Base-by-base conservation (phyloP, 176 grass and related monocot genomes). In the Melocanna baccifera region DNA sequence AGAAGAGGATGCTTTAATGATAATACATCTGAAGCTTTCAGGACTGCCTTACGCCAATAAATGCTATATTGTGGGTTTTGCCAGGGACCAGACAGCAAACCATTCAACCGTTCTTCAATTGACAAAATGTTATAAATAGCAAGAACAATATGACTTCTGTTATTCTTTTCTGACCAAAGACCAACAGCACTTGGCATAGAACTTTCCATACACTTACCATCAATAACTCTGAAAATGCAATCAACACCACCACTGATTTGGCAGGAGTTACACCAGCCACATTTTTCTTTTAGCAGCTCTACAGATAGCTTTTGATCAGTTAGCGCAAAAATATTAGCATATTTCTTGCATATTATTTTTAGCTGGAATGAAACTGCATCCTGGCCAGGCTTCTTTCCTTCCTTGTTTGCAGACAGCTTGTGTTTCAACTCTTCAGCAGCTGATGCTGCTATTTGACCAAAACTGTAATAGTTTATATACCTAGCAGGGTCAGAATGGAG, bases 261-360 rank as follows among this genome's bases (percentile, higher is more conserved):
- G 67, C 97, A 99, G 63, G 89, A 91, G 67, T 92, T 78, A 73
- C 97, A 96, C 97, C 97, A 99, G 59, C 97, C 97, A 86, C 97
- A 99, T 85, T 91, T 99, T 86, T 99, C 97, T 73, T 94, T 99
- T 82, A 89, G 88, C 30, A 91, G 45, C 26, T 89, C 91, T 9
- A 87, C 75, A 53, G 93, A 93, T 69, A 94, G 71, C 61, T 92
- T 92, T 84, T 86, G 88, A 84, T 91, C 89, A 62, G 77, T 90
- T 42, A 89, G 84, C 50, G 66, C 89, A 88, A 89, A 92, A 84
- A 91, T 63, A 71, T 77, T 90, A 68, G 85, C 75, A 73, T 87
- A 92, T 78, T 90, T 99, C 77, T 91, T 99, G 46, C 80, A 89
- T 87, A 96, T 92, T 85, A 86, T 62, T 67, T 90, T 99, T 67